Evolutionary conservation across 2,329 filamentous ascomycete genomes (phyloP), one percentile per base, ranked within the genome.

Genomic region (Cladosporium sp.): DNA sequence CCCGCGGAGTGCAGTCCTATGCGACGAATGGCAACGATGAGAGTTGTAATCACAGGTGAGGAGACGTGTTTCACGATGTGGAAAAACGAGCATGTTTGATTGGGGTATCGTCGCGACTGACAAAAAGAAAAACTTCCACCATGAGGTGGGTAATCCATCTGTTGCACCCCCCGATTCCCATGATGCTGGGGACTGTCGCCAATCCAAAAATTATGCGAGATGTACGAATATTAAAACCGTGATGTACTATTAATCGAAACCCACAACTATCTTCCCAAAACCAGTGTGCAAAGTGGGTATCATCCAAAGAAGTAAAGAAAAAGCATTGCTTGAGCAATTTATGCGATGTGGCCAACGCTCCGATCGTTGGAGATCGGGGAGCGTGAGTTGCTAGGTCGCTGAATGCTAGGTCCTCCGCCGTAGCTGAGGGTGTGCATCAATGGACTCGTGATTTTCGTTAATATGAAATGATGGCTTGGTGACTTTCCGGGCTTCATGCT

Each of bases 361-460:
- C 28, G 51, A 21, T 21, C 2, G 53, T n/a, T 34, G n/a, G 53
- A 32, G 54, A 39, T 18, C 32, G 39, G 32, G 32, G 23, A 26
- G 43, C 28, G 46, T 61, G 43, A 51, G 21, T 30, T 61, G 43
- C 39, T 26, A 49, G 39, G 58, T 60, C 58, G 58, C 26, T 36
- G 30, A 36, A 61, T 61, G 58, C 46, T 25, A 39, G 30, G 5
- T 23, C 58, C 28, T 48, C 58, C 26, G 58, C 26, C n/a, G 39
- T 23, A 39, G 57, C 23, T 46, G 43, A 13, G 23, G 58, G 23
- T 58, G 23, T 54, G 60, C 60, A 63, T 63, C 60, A 51, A 56
- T 54, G 49, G 49, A 56, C 60, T 63, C 60, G 60, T 63, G 53
- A 54, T 53, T 51, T 28, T 63, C 60, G 49, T 63, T 53, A 63